Evolutionary conservation across 148 eudicot species (phyloP).

Genomic region (Rhododendron griersonianum): DNA sequence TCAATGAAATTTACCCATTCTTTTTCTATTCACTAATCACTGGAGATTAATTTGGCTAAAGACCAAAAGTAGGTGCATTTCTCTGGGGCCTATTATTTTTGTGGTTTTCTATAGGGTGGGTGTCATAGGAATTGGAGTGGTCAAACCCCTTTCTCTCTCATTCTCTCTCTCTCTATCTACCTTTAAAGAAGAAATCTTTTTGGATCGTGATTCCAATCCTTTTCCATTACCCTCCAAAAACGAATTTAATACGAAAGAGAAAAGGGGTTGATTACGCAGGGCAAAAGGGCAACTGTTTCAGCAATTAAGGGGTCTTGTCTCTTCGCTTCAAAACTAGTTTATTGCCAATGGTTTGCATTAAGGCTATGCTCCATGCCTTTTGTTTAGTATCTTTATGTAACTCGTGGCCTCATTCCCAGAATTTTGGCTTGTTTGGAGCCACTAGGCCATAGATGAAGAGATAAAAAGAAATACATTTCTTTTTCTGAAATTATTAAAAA

Average conservation of each 20-base stretch:
- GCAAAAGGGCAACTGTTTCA: slow-evolving; percentile 6
- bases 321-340: not conserved
- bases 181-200: not conserved
- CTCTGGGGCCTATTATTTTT: not conserved
- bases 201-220: slow-evolving; percentile 4
- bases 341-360: not conserved
- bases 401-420: not conserved
- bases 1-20: not conserved
- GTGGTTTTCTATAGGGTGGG: not conserved
- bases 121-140: slow-evolving; percentile 7
- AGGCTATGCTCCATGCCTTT: not conserved
- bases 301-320: slow-evolving; percentile 17
- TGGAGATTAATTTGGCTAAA: not conserved
- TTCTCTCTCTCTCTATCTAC: not conserved
- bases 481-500: not conserved
- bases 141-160: not conserved
- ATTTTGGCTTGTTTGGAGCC: not conserved
- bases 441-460: not conserved
- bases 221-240: not conserved
- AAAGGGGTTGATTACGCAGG: slow-evolving; percentile 1
- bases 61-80: not conserved
- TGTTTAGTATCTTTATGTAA: not conserved
- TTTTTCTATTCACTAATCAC: not conserved
- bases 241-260: not conserved
- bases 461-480: not conserved